A percentile compares a stretch with the other conserved stretches of the same genome.
Evolutionary conservation across 768 basidiomycete species (phyloP).

Genomic region (Scleroderma bovista): DNA sequence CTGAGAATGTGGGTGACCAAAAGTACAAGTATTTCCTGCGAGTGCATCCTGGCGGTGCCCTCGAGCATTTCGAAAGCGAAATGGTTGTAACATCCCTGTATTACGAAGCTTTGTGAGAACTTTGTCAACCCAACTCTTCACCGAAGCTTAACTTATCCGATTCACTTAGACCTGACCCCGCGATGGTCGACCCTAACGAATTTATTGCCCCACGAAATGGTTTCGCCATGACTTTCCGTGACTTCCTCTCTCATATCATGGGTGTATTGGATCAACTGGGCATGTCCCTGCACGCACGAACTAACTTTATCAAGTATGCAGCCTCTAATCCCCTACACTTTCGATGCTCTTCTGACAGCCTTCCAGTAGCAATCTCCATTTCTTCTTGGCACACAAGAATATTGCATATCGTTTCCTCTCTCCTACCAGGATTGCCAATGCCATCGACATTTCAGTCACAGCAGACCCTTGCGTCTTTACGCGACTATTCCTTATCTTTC

Average conservation of each 20-base stretch:
- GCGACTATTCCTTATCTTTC: slow-evolving; percentile 81
- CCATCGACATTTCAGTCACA: slow-evolving; percentile 84
- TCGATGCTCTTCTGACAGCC: slow-evolving; percentile 1
- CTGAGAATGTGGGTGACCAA: slow-evolving; percentile 58
- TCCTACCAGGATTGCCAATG: slow-evolving; percentile 72
- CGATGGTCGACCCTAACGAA: slow-evolving; percentile 70
- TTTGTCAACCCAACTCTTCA: neutral
- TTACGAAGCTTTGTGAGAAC: slow-evolving; percentile 76
- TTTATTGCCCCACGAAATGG: slow-evolving; percentile 80
- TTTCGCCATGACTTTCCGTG: slow-evolving; percentile 76
- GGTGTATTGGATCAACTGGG: slow-evolving; percentile 82
- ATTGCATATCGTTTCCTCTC: slow-evolving; percentile 88
- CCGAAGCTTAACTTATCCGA: slow-evolving; percentile 1
- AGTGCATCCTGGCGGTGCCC: slow-evolving; percentile 77
- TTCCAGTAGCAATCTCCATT: slow-evolving; percentile 65
- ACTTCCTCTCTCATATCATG: slow-evolving; percentile 77
- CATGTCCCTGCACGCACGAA: slow-evolving; percentile 76
- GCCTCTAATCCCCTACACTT: neutral
- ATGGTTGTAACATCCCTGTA: slow-evolving; percentile 76
- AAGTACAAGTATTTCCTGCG: slow-evolving; percentile 81
- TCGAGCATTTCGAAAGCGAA: slow-evolving; percentile 83
- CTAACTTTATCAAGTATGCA: slow-evolving; percentile 73
- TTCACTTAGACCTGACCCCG: slow-evolving; percentile 62
- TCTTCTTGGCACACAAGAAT: slow-evolving; percentile 74
- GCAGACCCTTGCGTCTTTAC: slow-evolving; percentile 78